phyloP scores from a whole-genome alignment of 2,329 filamentous ascomycete genomes.

The Penicillium verrucosum region DNA sequence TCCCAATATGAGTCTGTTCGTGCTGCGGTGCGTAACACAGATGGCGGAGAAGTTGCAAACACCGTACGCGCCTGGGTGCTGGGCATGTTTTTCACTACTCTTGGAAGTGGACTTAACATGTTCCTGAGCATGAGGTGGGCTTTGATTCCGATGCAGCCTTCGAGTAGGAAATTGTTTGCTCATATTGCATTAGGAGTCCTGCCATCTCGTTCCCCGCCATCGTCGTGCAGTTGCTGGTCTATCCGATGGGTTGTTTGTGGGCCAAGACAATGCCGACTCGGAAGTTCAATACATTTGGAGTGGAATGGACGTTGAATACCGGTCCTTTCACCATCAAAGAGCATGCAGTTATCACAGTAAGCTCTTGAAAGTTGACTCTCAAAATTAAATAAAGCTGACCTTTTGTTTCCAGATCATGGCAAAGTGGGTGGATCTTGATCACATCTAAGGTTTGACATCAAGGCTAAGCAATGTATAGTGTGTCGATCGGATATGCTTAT shows the following conservation, averaged over 20 bases:
- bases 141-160: neutral
- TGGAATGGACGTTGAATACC: conserved; percentile 34
- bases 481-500: conserved; percentile 28
- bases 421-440: conserved; percentile 7
- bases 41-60: conserved; percentile 59
- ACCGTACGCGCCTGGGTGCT: conserved; percentile 61
- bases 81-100: conserved; percentile 53
- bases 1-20: conserved; percentile 62
- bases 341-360: conserved; percentile 38
- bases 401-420: conserved; percentile 14
- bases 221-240: conserved; percentile 57
- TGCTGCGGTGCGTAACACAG: conserved; percentile 60
- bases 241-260: conserved; percentile 44
- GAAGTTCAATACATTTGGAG: conserved; percentile 33
- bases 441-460: neutral
- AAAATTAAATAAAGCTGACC: neutral
- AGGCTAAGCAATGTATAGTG: conserved; percentile 10
- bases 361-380: conserved; percentile 31
- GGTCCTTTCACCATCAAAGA: conserved; percentile 44
- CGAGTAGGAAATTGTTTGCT: neutral
- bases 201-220: conserved; percentile 56
- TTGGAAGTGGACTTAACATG: conserved; percentile 59
- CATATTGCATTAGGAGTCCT: conserved; percentile 32
- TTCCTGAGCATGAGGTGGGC: conserved; percentile 50
- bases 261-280: conserved; percentile 31